Conservation (phyloP, 1,284 basidiomycete species). For the Ceratobasidium sp. region DNA sequence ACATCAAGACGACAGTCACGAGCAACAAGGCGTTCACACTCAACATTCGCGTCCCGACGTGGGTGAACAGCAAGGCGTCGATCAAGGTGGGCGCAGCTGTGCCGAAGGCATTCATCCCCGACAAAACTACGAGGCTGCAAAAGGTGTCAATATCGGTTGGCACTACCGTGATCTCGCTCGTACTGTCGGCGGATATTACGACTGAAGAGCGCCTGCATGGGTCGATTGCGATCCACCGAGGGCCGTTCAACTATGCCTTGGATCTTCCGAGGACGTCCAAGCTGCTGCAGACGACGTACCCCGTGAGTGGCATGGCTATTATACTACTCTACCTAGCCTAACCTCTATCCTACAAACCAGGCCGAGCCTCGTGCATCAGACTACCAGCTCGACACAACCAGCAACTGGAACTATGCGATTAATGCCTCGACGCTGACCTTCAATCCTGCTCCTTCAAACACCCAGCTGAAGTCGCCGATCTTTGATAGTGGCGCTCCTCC, state of each 20-base stretch:
- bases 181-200: conserved; percentile 65
- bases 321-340: not conserved
- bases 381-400: conserved; percentile 65
- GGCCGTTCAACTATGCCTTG: conserved; percentile 69
- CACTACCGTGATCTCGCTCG: conserved; percentile 62
- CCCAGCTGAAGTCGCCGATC: conserved; percentile 65
- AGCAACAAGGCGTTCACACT: conserved; percentile 66
- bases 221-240: conserved; percentile 68
- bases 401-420: conserved; percentile 68
- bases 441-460: conserved; percentile 58
- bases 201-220: conserved; percentile 66
- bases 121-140: conserved; percentile 61
- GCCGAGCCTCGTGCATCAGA: conserved; percentile 66
- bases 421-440: conserved; percentile 67
- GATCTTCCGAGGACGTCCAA: conserved; percentile 63
- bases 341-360: conserved; percentile 56
- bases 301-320: not conserved
- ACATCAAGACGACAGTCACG: conserved; percentile 64
- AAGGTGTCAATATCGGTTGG: conserved; percentile 62
- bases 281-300: conserved; percentile 51
- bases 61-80: conserved; percentile 64
- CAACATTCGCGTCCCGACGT: conserved; percentile 68
- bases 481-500: conserved; percentile 68
- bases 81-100: conserved; percentile 63
- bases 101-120: conserved; percentile 58